Conservation (phyloP, 2,329 filamentous ascomycete genomes). For the Laburnicola sp. region DNA sequence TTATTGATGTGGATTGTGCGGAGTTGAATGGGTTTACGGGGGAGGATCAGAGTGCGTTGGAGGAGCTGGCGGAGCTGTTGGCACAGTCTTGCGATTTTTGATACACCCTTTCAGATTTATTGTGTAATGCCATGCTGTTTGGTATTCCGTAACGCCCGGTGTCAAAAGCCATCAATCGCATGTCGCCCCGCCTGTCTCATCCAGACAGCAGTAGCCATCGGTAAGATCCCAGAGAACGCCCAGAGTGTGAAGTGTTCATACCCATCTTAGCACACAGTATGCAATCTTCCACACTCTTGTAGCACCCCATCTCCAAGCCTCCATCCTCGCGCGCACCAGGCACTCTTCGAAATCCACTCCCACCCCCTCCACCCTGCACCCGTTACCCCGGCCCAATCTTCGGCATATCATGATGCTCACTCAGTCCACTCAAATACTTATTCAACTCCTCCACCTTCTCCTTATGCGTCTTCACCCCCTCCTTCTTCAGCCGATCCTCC, state of each 20-base stretch:
- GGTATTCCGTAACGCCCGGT: not conserved
- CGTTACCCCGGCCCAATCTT: constrained; percentile 61
- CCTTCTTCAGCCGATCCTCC: constrained; percentile 76
- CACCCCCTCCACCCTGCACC: not conserved
- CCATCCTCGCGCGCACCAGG: too few species aligned
- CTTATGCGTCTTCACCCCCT: constrained; percentile 94
- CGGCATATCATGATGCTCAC: constrained; percentile 94
- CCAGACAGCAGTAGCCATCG: too few species aligned
- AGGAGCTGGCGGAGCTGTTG: constrained; percentile 56
- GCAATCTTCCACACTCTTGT: too few species aligned
- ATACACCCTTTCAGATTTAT: too few species aligned
- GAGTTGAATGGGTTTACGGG: constrained; percentile 68
- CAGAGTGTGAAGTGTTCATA: too few species aligned
- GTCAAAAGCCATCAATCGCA: too few species aligned
- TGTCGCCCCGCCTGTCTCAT: too few species aligned
- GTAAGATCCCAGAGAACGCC: too few species aligned
- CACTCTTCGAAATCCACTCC: too few species aligned
- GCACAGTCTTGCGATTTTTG: constrained; percentile 41
- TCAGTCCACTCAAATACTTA: constrained; percentile 85
- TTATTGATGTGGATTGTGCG: constrained; percentile 80
- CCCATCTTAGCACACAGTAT: too few species aligned
- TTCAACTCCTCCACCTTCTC: constrained; percentile 95
- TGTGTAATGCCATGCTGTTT: not conserved
- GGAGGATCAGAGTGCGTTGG: constrained; percentile 66
- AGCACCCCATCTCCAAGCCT: too few species aligned